Percentiles rank a stretch among this genome's conserved stretches.
These are phyloP conservation scores for Pythium aristosporum DNA, from an alignment of 352 stramenopile genomes.

Conservation along the genomic window DNA sequence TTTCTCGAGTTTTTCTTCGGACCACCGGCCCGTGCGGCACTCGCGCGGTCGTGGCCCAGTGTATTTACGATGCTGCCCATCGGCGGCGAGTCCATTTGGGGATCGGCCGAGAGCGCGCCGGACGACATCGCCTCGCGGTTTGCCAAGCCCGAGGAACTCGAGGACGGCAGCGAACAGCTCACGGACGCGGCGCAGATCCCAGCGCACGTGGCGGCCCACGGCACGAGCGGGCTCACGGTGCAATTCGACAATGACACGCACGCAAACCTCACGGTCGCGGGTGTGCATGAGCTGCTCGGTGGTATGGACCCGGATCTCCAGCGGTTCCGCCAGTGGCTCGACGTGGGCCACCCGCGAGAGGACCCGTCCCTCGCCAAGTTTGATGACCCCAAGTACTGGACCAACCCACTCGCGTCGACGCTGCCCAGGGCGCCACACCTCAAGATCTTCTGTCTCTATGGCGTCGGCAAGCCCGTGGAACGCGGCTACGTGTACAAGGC, in stretches of 20 bases:
- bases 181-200: slow-evolving; percentile 36
- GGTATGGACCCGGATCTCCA: slow-evolving; percentile 49
- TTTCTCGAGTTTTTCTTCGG: slow-evolving; percentile 85
- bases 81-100: slow-evolving; percentile 91
- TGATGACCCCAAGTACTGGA: slow-evolving; percentile 72
- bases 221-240: slow-evolving; percentile 50
- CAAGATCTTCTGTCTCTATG: slow-evolving; percentile 95
- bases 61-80: slow-evolving; percentile 93
- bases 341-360: slow-evolving; percentile 38
- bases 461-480: slow-evolving; percentile 88
- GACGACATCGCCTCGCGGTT: slow-evolving; percentile 70
- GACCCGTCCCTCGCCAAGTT: slow-evolving; percentile 52
- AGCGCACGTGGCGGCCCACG: slow-evolving; percentile 43
- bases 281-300: slow-evolving; percentile 48
- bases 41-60: slow-evolving; percentile 75
- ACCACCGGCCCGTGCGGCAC: slow-evolving; percentile 44
- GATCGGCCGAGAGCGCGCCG: slow-evolving; percentile 42
- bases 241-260: slow-evolving; percentile 53
- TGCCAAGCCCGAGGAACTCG: slow-evolving; percentile 34
- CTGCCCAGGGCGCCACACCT: slow-evolving; percentile 90
- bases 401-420: slow-evolving; percentile 84
- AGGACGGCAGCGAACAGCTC: slow-evolving; percentile 24
- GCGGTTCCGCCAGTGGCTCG: slow-evolving; percentile 42
- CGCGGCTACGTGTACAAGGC: slow-evolving; percentile 74
- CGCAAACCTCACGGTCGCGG: slow-evolving; percentile 55